Evolutionary conservation across 1,284 basidiomycete genomes (phyloP).

Genomic region (Naganishia albida): DNA sequence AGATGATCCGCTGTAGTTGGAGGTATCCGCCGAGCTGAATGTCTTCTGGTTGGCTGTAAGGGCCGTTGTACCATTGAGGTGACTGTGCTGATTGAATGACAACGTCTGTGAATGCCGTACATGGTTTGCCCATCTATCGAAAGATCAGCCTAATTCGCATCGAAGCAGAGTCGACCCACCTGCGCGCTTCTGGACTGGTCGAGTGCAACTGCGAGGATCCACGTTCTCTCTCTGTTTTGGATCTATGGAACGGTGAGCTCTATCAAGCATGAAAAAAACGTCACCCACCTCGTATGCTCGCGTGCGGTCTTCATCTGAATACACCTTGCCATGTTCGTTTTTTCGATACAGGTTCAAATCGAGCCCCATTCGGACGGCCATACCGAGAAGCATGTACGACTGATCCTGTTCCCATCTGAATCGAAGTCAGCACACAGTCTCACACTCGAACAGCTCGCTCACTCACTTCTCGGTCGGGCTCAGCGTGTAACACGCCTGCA

Average conservation of each 20-base stretch:
- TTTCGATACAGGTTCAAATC: constrained; percentile 95
- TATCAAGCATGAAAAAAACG: not conserved
- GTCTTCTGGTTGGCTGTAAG: constrained; percentile 64
- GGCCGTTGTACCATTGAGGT: constrained; percentile 65
- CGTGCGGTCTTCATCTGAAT: constrained; percentile 65
- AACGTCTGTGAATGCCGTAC: constrained; percentile 60
- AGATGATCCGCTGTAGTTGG: constrained; percentile 81
- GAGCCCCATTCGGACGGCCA: constrained; percentile 88
- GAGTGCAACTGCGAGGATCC: constrained; percentile 86
- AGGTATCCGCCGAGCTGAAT: constrained; percentile 50
- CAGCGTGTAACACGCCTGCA: constrained; percentile 79
- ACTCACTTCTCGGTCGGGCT: constrained; percentile 76
- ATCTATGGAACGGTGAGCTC: constrained; percentile 58
- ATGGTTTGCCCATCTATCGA: constrained; percentile 53
- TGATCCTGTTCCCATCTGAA: constrained; percentile 86
- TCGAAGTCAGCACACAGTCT: not conserved
- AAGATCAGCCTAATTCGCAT: not conserved
- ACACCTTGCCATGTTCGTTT: constrained; percentile 66
- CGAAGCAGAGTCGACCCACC: constrained; percentile 71
- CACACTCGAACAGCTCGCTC: not conserved
- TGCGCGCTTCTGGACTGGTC: constrained; percentile 89
- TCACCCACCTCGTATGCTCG: constrained; percentile 42
- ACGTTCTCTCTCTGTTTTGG: constrained; percentile 89
- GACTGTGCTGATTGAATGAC: constrained; percentile 80
- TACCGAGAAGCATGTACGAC: constrained; percentile 86